Evolutionary conservation across 176 grass and related monocot species (phyloP), one percentile per base, ranked within the genome.

Genomic region (Aegilops speltoides): DNA sequence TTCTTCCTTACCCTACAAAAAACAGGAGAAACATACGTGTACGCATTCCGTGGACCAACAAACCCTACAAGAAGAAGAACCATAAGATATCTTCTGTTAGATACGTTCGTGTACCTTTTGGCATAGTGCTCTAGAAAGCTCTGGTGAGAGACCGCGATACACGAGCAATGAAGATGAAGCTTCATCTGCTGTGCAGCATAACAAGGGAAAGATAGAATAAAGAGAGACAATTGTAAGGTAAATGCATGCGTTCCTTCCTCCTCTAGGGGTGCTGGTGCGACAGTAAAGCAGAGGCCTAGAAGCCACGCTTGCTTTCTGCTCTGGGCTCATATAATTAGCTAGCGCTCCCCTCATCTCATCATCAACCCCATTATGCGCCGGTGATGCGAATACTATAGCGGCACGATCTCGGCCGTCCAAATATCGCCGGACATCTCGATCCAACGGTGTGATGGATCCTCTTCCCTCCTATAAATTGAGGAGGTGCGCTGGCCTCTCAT

Each of bases 261-360:
- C 23, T 29, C 29, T 48, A 7, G 38, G 72, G 40, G 24, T 16
- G 61, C 60, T 32, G 34, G 82, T 5, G 31, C 36, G 31, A 75
- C 31, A 67, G 50, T 66, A 87, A 91, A 91, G 85, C 68, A 81
- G 86, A 81, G 84, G 76, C 54, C 85, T 87, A 77, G 81, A 91
- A 87, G 87, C 81, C 81, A 31, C 85, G 76, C 24, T 52, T 78
- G 79, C 40, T 48, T 84, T 84, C 46, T 22, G 25, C 28, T 32
- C 1, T 6, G 34, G 24, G 41, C 45, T 23, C 59, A 17, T 68
- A 48, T 4, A 54, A 54, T 64, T 57, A 71, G 16, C 56, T 29
- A 52, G 68, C 43, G 79, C 41, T 56, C 43, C 9, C 73, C 15
- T 52, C 19, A 4, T 23, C 71, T 7, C 83, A 75, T 69, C 76